phyloP scores from a whole-genome alignment of 202 grass and related monocot genomes.

The Panicum hallii region DNA sequence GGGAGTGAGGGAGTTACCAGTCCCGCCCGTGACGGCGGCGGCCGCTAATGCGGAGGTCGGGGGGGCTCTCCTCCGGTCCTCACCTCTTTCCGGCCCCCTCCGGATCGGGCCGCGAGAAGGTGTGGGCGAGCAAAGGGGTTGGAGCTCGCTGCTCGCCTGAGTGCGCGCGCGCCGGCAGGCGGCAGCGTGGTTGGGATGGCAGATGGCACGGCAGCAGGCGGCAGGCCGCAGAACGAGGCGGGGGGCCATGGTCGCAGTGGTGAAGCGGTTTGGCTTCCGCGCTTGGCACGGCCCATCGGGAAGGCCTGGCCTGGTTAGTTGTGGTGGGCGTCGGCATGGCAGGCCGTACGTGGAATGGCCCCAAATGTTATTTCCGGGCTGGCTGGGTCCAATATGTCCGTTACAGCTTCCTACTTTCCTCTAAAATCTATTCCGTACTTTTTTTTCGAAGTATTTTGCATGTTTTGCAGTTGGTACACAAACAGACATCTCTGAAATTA shows the following conservation, averaged over 20 bases:
- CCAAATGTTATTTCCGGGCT: neutral
- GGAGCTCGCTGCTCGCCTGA: neutral
- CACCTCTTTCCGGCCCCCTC: neutral
- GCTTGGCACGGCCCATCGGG: neutral
- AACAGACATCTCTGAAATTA: neutral
- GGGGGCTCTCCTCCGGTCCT: neutral
- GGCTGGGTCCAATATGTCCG: neutral
- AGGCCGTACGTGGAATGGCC: neutral
- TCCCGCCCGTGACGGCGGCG: neutral
- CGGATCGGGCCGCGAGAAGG: neutral
- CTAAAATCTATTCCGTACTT: no score
- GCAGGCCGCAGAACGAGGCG: no score
- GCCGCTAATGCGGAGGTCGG: neutral
- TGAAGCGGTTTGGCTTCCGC: neutral
- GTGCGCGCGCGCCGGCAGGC: constrained; percentile 1
- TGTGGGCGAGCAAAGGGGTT: neutral
- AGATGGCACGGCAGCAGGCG: neutral
- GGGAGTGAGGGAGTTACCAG: neutral
- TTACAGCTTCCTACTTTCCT: no score
- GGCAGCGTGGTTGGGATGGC: neutral
- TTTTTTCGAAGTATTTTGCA: no score
- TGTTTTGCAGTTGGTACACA: no score
- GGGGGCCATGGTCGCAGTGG: neutral
- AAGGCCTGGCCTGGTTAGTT: neutral
- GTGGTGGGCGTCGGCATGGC: neutral